A percentile compares a stretch with the other conserved stretches of the same genome.
phyloP scores from a whole-genome alignment of 2,329 filamentous ascomycete genomes.

The Fusarium ramigenum region DNA sequence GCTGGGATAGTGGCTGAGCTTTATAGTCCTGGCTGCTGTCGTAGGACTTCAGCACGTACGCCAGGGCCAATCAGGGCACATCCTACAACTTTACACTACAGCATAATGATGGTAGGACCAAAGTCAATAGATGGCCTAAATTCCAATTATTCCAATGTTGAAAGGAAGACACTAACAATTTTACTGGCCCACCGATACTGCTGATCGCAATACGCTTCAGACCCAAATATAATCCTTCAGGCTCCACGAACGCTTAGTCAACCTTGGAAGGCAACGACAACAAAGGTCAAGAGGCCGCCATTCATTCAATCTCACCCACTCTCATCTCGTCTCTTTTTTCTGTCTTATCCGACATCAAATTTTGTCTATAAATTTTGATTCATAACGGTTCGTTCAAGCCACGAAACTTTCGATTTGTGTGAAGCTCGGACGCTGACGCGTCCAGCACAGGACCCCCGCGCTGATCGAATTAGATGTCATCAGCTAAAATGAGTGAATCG shows the following conservation, averaged over 20 bases:
- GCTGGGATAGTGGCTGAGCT: not conserved
- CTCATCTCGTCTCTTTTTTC: too few species aligned
- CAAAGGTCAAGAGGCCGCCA: not conserved
- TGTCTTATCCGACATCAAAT: too few species aligned
- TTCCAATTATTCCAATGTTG: too few species aligned
- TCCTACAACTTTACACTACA: not conserved
- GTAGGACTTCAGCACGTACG: not conserved
- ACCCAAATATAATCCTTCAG: not conserved
- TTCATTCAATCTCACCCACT: not conserved
- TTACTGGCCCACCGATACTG: not conserved
- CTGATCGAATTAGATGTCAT: not conserved
- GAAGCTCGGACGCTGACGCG: not conserved
- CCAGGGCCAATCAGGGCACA: not conserved
- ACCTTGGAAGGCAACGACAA: not conserved
- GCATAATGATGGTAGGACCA: not conserved
- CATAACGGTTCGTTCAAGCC: not conserved
- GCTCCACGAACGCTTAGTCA: constrained; percentile 7
- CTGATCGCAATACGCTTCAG: not conserved
- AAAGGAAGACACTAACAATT: not conserved
- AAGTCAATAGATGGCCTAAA: not conserved
- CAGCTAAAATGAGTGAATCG: not conserved
- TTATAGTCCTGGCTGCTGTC: not conserved
- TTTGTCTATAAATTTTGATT: too few species aligned
- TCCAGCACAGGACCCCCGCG: not conserved
- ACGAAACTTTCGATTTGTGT: too few species aligned